Evolutionary conservation across 805 yeast species (phyloP).

Genomic region (Babjeviella inositovora): DNA sequence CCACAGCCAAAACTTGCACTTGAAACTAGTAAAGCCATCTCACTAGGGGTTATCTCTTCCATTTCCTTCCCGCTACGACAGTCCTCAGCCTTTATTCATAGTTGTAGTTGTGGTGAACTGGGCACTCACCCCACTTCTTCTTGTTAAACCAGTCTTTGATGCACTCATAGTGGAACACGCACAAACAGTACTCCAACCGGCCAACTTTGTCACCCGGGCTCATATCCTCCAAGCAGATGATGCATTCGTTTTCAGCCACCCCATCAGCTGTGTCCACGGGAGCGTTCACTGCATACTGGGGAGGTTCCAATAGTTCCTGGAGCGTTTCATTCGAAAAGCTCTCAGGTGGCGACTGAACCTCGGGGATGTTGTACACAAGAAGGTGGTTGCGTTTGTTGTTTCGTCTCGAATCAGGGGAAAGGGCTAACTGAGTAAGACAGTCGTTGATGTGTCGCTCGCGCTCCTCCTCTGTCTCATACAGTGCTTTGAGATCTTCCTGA

Average conservation of each 20-base stretch:
- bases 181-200: constrained; percentile 80
- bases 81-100: constrained; percentile 10
- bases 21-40: neutral
- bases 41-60: no score
- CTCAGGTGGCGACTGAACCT: constrained; percentile 14
- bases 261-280: constrained; percentile 1
- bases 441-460: constrained; percentile 55
- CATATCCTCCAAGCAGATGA: constrained; percentile 85
- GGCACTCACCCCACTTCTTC: constrained; percentile 78
- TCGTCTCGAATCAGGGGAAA: constrained; percentile 40
- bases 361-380: constrained; percentile 58
- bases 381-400: constrained; percentile 64
- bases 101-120: constrained; percentile 55
- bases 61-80: neutral
- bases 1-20: neutral
- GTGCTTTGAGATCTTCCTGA: no score
- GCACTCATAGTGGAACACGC: constrained; percentile 86
- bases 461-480: constrained; percentile 13
- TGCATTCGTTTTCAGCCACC: constrained; percentile 53
- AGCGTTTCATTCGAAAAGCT: neutral
- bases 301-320: neutral
- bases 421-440: constrained; percentile 59
- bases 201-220: constrained; percentile 81
- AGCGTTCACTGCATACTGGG: neutral
- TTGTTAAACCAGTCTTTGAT: constrained; percentile 82